Base-by-base conservation (phyloP, 1,139 yeast species). In the Debaryomycetaceae sp. region DNA sequence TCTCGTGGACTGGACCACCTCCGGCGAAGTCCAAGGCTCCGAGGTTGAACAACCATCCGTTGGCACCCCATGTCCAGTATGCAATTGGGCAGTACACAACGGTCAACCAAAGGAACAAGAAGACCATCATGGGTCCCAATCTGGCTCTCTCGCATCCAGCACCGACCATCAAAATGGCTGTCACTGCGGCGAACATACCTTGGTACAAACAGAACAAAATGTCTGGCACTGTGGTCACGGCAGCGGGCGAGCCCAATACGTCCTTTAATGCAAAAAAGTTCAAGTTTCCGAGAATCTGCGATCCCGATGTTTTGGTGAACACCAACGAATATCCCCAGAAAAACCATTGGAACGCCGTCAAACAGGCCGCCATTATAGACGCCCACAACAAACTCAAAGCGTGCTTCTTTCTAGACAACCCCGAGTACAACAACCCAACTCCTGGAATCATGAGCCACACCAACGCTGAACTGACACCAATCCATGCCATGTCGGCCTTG, bases 141-240 rank as follows among this genome's bases (percentile, higher is more conserved):
- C 97, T 79, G n/a, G 97, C 97, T 64, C 98, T 83, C 70, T 93
- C 99, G 65, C 95, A 89, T 41, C 97, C 97, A 63, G 97, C 98
- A 62, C 98, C 98, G 41, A 90, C 80, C 93, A 91, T 85, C 68
- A 93, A 80, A 63, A 88, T 84, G 48, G 95, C 97, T 35, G 97
- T 89, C 44, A 84, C 85, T 60, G 87, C 83, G 41, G 97, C 97
- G 60, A 91, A 91, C 97, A 89, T 89, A 57, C 97, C 96, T 69
- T 91, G 97, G 78, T 83, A 91, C 54, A 88, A 83, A 60, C 91
- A 84, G 70, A 84, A 91, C 49, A 90, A 78, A 48, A 91, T 85
- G 63, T 89, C 97, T 17, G 98, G 98, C 31, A 90, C 73, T 5
- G 84, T 62, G 3, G 80, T 55, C 29, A 82, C 90, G 33, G 81